Evolutionary conservation across 345 rosid genomes (phyloP).

Genomic region (Ceriops decandra): DNA sequence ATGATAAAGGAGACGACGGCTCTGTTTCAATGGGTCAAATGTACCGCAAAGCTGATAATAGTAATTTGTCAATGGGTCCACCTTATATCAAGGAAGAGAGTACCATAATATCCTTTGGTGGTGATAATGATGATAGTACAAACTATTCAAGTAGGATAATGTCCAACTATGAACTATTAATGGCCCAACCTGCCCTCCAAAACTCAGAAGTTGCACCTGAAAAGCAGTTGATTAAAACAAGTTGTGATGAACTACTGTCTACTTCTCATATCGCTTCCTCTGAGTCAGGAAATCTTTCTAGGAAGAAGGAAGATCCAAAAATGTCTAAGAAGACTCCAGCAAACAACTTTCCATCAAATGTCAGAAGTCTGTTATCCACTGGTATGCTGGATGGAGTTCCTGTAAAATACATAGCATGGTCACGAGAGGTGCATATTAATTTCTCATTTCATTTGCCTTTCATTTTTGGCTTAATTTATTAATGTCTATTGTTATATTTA

Average conservation of each 20-base stretch:
- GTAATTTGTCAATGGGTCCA: slow-evolving; percentile 31
- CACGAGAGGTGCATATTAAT: slow-evolving; percentile 48
- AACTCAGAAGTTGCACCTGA: slow-evolving; percentile 26
- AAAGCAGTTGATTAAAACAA: slow-evolving; percentile 27
- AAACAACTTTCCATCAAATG: slow-evolving; percentile 67
- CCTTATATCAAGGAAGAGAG: slow-evolving; percentile 45
- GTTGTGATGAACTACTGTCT: slow-evolving; percentile 17
- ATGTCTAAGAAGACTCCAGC: slow-evolving; percentile 33
- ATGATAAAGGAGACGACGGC: slow-evolving; percentile 34
- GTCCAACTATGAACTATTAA: slow-evolving; percentile 45
- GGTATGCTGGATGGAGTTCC: slow-evolving; percentile 66
- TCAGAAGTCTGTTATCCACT: slow-evolving; percentile 64
- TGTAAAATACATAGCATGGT: slow-evolving; percentile 71
- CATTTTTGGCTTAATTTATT: slow-evolving; percentile 12
- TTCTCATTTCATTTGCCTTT: background rate
- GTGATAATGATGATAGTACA: slow-evolving; percentile 48
- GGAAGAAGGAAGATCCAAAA: slow-evolving; percentile 39
- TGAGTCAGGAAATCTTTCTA: slow-evolving; percentile 24
- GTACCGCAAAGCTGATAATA: slow-evolving; percentile 28
- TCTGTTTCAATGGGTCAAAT: slow-evolving; percentile 27
- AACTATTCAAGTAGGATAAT: slow-evolving; percentile 39
- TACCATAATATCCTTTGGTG: slow-evolving; percentile 66
- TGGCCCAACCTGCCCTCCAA: slow-evolving; percentile 37
- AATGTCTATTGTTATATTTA: slow-evolving; percentile 18
- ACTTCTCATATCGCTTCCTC: slow-evolving; percentile 15